phyloP scores from a whole-genome alignment of 331 rosid species.

The Prunus yedoensis region DNA sequence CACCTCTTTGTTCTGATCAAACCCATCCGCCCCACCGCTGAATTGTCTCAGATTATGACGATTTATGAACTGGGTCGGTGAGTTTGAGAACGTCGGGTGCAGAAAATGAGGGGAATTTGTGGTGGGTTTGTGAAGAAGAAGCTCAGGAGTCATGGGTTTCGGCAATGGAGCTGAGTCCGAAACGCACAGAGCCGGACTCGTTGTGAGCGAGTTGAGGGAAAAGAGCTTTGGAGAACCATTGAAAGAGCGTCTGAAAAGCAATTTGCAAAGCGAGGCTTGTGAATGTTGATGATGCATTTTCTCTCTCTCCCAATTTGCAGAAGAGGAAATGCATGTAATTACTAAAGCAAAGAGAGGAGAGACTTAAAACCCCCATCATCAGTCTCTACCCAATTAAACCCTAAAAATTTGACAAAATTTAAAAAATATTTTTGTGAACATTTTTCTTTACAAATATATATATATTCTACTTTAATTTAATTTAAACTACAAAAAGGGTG shows the following conservation, averaged over 20 bases:
- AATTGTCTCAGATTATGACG: conserved; percentile 28
- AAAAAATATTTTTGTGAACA: no score
- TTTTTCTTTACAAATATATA: no score
- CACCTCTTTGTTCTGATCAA: conserved; percentile 66
- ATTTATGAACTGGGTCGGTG: conserved; percentile 23
- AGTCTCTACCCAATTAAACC: neutral
- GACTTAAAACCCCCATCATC: no score
- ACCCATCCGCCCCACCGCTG: conserved; percentile 36
- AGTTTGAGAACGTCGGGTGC: neutral
- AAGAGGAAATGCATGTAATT: neutral
- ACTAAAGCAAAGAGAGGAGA: no score
- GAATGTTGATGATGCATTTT: conserved; percentile 52
- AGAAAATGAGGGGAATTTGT: conserved; percentile 32
- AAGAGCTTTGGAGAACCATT: conserved; percentile 27
- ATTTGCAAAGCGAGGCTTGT: conserved; percentile 34
- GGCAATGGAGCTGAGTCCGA: conserved; percentile 13
- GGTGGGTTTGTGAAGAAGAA: conserved; percentile 3
- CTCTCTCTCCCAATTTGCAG: neutral
- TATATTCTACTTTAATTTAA: no score
- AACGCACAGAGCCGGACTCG: conserved; percentile 10
- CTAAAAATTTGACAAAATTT: neutral
- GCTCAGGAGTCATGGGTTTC: conserved; percentile 17
- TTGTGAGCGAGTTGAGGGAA: conserved; percentile 18
- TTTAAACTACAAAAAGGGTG: no score
- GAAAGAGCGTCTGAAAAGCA: conserved; percentile 25